A percentile compares a stretch with the other conserved stretches of the same genome.
phyloP scores from a whole-genome alignment of 1,284 basidiomycete genomes.

The Coniferiporia sulphurascens region DNA sequence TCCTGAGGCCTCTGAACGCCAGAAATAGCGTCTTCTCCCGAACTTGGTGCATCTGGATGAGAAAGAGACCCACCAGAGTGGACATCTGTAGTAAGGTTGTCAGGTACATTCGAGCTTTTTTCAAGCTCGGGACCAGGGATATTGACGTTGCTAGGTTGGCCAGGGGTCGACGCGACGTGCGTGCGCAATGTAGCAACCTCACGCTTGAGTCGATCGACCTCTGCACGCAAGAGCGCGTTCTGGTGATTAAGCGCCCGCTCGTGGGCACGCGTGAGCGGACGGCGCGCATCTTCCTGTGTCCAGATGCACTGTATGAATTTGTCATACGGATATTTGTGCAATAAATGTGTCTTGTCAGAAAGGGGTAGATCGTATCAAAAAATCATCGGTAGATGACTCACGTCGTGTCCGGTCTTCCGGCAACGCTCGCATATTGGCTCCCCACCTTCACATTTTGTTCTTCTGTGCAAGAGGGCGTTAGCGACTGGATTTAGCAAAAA shows the following conservation, averaged over 20 bases:
- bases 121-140: not conserved
- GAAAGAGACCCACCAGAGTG: not conserved
- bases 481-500: no score
- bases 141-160: not conserved
- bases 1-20: not conserved
- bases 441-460: slow-evolving; percentile 14
- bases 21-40: not conserved
- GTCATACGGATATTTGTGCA: not conserved
- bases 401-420: slow-evolving; percentile 18
- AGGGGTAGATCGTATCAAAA: not conserved
- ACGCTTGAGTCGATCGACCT: slow-evolving; percentile 11
- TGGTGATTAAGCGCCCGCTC: slow-evolving; percentile 17
- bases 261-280: slow-evolving; percentile 16
- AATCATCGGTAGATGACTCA: not conserved
- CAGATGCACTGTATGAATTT: slow-evolving; percentile 10
- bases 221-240: slow-evolving; percentile 13
- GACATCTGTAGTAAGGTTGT: not conserved
- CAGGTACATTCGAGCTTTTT: not conserved
- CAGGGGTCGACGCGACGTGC: not conserved
- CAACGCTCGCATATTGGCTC: slow-evolving; percentile 17
- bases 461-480: not conserved
- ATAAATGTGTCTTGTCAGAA: not conserved
- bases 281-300: slow-evolving; percentile 13
- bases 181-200: slow-evolving; percentile 3
- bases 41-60: not conserved